A percentile compares a stretch with the other conserved stretches of the same genome.
phyloP scores from a whole-genome alignment of 2,329 filamentous ascomycete species.

The Penicillium sp. region DNA sequence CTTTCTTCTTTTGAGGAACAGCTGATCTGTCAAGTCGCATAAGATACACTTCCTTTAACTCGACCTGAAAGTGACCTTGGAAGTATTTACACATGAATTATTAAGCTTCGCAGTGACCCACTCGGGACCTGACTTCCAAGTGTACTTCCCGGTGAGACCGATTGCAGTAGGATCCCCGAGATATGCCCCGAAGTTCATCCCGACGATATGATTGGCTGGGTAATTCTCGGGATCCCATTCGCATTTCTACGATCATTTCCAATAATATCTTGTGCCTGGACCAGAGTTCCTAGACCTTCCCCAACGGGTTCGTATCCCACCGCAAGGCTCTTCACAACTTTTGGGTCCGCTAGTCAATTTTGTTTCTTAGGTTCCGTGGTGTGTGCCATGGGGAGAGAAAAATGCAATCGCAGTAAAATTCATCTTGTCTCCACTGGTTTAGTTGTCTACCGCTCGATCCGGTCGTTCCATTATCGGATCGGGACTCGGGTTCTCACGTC shows the following conservation, averaged over 20 bases:
- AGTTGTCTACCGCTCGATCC: not conserved
- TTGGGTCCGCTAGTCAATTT: not conserved
- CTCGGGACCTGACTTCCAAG: not conserved
- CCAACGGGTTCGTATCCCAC: not conserved
- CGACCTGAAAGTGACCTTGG: too few species aligned
- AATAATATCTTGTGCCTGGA: slow-evolving; percentile 1
- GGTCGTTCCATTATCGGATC: not conserved
- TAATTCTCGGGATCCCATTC: not conserved
- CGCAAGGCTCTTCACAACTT: not conserved
- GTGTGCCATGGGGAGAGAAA: not conserved
- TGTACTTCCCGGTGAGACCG: slow-evolving; percentile 1
- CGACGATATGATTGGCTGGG: not conserved
- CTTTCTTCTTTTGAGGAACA: too few species aligned
- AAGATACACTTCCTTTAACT: not conserved
- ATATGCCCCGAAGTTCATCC: not conserved
- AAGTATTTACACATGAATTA: too few species aligned
- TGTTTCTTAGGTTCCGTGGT: not conserved
- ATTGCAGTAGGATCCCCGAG: not conserved
- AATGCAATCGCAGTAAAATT: not conserved
- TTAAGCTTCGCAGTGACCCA: not conserved
- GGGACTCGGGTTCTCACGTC: not conserved
- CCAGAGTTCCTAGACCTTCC: not conserved
- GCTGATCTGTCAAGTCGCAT: fast-evolving
- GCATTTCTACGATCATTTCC: not conserved
- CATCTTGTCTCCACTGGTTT: not conserved